These are phyloP conservation scores for Globisporangium alternatum DNA, from an alignment of 352 stramenopile species.

Conservation along the genomic window DNA sequence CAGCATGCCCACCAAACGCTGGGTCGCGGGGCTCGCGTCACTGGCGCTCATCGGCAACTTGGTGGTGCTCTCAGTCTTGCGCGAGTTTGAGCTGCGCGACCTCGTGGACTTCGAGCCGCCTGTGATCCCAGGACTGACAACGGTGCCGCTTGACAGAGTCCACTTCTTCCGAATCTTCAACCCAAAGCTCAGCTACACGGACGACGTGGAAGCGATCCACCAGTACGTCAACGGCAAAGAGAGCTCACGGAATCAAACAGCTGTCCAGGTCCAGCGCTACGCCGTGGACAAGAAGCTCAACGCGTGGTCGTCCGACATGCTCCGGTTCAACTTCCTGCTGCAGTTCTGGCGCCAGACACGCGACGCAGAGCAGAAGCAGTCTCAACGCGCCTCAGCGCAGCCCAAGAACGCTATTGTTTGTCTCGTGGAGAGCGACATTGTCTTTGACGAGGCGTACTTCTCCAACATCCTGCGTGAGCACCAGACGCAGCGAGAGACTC, in stretches of 20 bases:
- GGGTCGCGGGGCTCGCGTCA: background rate
- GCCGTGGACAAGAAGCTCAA: background rate
- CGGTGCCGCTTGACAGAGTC: background rate
- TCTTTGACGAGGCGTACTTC: constrained; percentile 1
- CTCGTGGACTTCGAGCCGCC: background rate
- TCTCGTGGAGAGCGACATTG: background rate
- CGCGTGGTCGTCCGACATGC: constrained; percentile 1
- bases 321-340: background rate
- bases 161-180: constrained; percentile 2
- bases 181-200: background rate
- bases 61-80: background rate
- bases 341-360: constrained; percentile 2
- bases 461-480: background rate
- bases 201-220: constrained; percentile 1
- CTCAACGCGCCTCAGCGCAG: background rate
- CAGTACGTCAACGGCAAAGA: background rate
- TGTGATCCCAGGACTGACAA: background rate
- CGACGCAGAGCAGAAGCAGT: background rate
- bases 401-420: background rate
- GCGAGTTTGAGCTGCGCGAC: constrained; percentile 1
- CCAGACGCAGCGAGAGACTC: background rate
- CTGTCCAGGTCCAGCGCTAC: background rate
- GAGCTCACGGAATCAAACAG: background rate
- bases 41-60: background rate
- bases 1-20: background rate